Percentiles rank a stretch among this genome's conserved stretches.
Conservation (phyloP, 108 stramenopile species). For the Cyclotella atomus region DNA sequence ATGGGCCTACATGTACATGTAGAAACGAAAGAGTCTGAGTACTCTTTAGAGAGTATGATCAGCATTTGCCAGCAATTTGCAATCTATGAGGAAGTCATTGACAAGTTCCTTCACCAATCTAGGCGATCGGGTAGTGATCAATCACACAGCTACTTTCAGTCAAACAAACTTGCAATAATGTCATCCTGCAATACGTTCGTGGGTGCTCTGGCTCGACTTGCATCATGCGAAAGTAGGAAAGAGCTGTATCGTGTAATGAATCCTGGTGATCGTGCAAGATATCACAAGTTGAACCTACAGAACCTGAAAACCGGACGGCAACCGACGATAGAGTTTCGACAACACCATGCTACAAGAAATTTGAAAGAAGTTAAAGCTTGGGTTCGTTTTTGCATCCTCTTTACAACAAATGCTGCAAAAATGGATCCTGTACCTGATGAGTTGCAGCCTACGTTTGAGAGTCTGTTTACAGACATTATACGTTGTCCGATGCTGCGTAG, state of each 20-base stretch:
- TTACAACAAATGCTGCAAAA: not conserved
- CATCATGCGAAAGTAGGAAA: conserved; percentile 23
- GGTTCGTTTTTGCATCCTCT: conserved; percentile 33
- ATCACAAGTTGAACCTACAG: conserved; percentile 72
- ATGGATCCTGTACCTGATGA: not conserved
- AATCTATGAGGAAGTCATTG: conserved; percentile 62
- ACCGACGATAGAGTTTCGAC: conserved; percentile 74
- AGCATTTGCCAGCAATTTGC: conserved; percentile 68
- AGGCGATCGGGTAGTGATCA: conserved; percentile 47
- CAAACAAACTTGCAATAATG: conserved; percentile 41
- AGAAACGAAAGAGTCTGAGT: conserved; percentile 39
- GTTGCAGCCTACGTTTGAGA: not conserved
- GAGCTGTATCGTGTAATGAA: conserved; percentile 52
- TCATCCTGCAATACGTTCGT: conserved; percentile 1
- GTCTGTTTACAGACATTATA: not conserved
- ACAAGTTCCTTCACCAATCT: conserved; percentile 58
- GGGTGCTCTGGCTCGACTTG: conserved; percentile 28
- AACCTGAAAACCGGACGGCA: conserved; percentile 56
- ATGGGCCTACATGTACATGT: conserved; percentile 76
- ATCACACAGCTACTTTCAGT: conserved; percentile 50
- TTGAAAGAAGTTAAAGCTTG: conserved; percentile 55
- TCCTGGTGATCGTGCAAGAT: conserved; percentile 34
- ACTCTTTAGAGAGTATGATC: conserved; percentile 36
- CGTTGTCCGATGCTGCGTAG: not conserved
- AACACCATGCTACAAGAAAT: conserved; percentile 62